Evolutionary conservation across 768 basidiomycete genomes (phyloP), one percentile per base, ranked within the genome.

Genomic region (Floccularia luteovirens): DNA sequence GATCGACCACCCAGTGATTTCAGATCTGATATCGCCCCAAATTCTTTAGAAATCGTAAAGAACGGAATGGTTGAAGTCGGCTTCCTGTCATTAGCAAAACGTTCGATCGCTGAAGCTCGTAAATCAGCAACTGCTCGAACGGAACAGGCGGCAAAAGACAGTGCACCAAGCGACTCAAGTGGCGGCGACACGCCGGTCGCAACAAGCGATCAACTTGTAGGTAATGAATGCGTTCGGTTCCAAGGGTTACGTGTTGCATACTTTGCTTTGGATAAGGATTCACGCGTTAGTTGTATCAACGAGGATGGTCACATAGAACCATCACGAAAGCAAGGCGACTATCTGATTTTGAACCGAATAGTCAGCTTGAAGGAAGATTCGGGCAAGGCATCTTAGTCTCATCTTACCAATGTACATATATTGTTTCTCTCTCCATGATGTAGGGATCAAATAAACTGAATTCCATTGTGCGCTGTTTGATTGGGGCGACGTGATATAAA

Each of bases 161-260:
- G 62, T 33, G 64, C 58, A 19, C 57, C 56, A 4, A 45, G 46
- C 24, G 57, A 54, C 25, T 59, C 56, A 8, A 43, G 56, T 13
- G 59, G 57, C 24, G 72, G 72, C 24, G 74, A 71, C 40, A 86
- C 79, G 20, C 90, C 88, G 1, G 72, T 75, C 36, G 80, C 82
- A 16, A 87, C 81, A 4, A 78, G 72, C 38, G 82, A 79, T 40
- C 87, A 90, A 58, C 69, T 94, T 28, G 75, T 89, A 32, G 94
- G 87, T 20, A 85, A 85, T 58, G 96, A 98, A 60, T 89, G 84
- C 55, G 75, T 98, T 41, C 75, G 96, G 27, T 98, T 99, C 80
- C 96, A 99, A 63, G 96, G 92, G 5, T 70, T 97, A 54, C 80
- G 96, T 7, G 82, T 97, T 34, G 96, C 85, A 2, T 99, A 97